phyloP scores from a whole-genome alignment of 2,329 filamentous ascomycete species.

The Xylaria sp. region DNA sequence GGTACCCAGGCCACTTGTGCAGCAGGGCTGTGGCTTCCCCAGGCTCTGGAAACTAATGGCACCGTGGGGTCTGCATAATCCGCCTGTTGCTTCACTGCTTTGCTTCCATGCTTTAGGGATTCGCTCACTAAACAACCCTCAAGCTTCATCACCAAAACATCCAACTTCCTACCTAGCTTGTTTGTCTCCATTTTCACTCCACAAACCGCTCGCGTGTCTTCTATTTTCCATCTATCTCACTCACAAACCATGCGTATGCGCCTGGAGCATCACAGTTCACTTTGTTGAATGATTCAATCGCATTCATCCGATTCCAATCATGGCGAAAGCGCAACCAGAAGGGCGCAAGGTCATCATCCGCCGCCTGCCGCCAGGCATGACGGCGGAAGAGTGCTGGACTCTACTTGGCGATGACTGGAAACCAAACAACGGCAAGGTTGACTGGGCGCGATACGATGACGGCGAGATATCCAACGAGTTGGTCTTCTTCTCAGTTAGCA shows the following conservation, averaged over 20 bases:
- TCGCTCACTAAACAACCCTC: too few relatives aligned
- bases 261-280: neutral
- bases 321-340: conserved; percentile 47
- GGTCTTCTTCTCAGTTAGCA: conserved; percentile 31
- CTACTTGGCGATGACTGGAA: conserved; percentile 78
- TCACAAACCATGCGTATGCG: neutral
- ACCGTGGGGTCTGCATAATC: too few relatives aligned
- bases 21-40: too few relatives aligned
- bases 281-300: conserved; percentile 34
- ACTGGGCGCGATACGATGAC: conserved; percentile 65
- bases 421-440: conserved; percentile 70
- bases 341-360: conserved; percentile 82
- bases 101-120: too few relatives aligned
- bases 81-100: too few relatives aligned
- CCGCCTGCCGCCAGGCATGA: conserved; percentile 79
- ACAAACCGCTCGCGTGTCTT: neutral
- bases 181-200: too few relatives aligned
- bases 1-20: too few relatives aligned
- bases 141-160: too few relatives aligned
- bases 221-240: neutral
- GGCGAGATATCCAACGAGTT: conserved; percentile 82
- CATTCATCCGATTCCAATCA: conserved; percentile 39
- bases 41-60: too few relatives aligned
- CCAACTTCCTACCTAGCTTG: too few relatives aligned
- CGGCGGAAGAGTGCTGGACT: conserved; percentile 67